phyloP scores from a whole-genome alignment of 2,329 filamentous ascomycete species.

The Monilinia polystroma region DNA sequence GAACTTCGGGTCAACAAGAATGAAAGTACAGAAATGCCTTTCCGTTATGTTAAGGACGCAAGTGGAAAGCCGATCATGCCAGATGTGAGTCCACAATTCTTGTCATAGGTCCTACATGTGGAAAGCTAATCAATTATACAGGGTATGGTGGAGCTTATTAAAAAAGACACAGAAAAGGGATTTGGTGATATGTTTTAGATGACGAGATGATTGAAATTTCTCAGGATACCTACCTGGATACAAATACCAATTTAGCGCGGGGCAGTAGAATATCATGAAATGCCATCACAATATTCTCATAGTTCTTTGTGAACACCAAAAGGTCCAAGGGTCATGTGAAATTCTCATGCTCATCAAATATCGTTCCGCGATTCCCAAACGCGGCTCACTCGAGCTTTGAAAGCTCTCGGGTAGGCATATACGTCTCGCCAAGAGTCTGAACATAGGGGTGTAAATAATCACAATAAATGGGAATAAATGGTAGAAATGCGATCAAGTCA shows the following conservation, averaged over 20 bases:
- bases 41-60: slow-evolving; percentile 81
- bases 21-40: slow-evolving; percentile 96
- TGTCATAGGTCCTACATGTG: slow-evolving; percentile 9
- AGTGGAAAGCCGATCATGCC: slow-evolving; percentile 88
- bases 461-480: slow-evolving; percentile 4
- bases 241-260: slow-evolving; percentile 2
- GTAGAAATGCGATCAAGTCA: neutral
- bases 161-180: slow-evolving; percentile 88
- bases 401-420: neutral
- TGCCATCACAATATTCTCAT: neutral
- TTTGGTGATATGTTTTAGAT: slow-evolving; percentile 81
- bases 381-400: slow-evolving; percentile 14
- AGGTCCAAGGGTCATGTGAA: neutral
- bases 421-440: slow-evolving; percentile 19
- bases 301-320: neutral
- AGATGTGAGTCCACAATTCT: slow-evolving; percentile 55
- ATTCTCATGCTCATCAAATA: neutral
- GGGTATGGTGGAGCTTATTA: slow-evolving; percentile 95
- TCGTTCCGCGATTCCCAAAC: neutral
- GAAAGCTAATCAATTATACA: slow-evolving; percentile 20
- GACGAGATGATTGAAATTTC: neutral
- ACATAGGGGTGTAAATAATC: slow-evolving; percentile 3
- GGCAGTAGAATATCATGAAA: slow-evolving; percentile 5
- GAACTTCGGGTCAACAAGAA: slow-evolving; percentile 87
- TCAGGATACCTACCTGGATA: neutral